Evolutionary conservation across 805 yeast genomes (phyloP), one percentile per base, ranked within the genome.

Genomic region (Cyberlindnera subsufficiens): DNA sequence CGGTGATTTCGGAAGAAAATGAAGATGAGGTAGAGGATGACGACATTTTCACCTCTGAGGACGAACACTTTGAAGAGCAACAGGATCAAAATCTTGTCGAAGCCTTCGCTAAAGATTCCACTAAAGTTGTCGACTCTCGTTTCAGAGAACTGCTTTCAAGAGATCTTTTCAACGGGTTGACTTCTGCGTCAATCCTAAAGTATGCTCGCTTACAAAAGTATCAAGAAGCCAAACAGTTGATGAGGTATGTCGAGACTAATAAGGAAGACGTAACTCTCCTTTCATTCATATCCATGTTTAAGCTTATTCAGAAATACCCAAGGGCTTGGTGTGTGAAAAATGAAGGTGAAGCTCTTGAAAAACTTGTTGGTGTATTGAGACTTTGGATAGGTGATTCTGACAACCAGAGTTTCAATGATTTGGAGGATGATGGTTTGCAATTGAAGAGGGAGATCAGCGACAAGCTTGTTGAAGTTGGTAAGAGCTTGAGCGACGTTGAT

Each of bases 391-490:
- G 65, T 16, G 57, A 53, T 25, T 49, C 53, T 11, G 37, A 40
- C 20, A 51, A 54, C 30, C 25, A 36, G n/a, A 50, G 49, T 17
- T 57, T 55, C 20, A 50, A 44, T 31, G 61, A 57, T 39, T 40
- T 51, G 14, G 48, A 49, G 31, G 56, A 50, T 19, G 52, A 50
- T 25, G 55, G 55, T 3, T 32, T 55, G 14, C 46, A 48, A 30
- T 44, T 61, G 40, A 60, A 56, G 45, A 52, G 59, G 35, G 61
- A 58, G 37, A 54, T 60, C 7, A 56, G 64, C 42, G 65, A 59
- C 39, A 46, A 53, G 31, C 49, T 61, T 32, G 62, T 61, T 33
- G 45, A 46, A 15, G 52, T 52, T 17, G 58, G 62, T 14, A 54
- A 54, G 35, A 35, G 46, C 8, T 49, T 58, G 37, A 55, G 52